Percentiles rank a stretch among this genome's conserved stretches.
Evolutionary conservation across 345 rosid species (phyloP).

Genomic region (Corchorus capsularis): DNA sequence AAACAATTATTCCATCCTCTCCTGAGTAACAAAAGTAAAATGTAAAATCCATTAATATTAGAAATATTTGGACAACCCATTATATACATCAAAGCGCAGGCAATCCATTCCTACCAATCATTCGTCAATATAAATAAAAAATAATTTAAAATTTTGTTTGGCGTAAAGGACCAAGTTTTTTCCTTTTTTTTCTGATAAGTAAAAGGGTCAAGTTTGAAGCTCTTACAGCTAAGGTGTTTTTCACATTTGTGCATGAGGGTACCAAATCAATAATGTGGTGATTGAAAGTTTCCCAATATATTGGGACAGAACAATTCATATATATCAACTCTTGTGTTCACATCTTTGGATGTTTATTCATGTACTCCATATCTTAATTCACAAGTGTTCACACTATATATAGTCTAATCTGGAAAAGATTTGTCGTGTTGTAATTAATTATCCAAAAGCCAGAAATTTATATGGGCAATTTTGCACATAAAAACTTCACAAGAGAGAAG

Average conservation of each 20-base stretch:
- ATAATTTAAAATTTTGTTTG: too few species aligned
- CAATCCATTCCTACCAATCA: too few species aligned
- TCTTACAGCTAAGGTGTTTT: not conserved
- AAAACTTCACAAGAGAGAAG: not conserved
- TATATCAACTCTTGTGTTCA: not conserved
- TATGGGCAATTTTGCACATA: not conserved
- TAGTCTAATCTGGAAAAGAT: not conserved
- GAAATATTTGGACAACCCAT: too few species aligned
- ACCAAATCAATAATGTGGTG: not conserved
- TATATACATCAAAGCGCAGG: too few species aligned
- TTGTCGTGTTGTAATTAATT: not conserved
- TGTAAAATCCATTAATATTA: too few species aligned
- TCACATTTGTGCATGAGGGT: not conserved
- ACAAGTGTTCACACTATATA: not conserved
- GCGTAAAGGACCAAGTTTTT: too few species aligned
- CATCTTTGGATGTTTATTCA: not conserved
- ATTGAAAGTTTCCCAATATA: not conserved
- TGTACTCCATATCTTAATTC: not conserved
- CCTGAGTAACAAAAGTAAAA: too few species aligned
- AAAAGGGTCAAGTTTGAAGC: too few species aligned
- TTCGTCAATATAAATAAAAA: too few species aligned
- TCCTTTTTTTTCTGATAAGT: too few species aligned
- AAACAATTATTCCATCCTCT: too few species aligned
- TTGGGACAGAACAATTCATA: not conserved
- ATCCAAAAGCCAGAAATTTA: not conserved